Conservation (phyloP, 108 stramenopile species). For the Nannochloropsis oceanica region DNA sequence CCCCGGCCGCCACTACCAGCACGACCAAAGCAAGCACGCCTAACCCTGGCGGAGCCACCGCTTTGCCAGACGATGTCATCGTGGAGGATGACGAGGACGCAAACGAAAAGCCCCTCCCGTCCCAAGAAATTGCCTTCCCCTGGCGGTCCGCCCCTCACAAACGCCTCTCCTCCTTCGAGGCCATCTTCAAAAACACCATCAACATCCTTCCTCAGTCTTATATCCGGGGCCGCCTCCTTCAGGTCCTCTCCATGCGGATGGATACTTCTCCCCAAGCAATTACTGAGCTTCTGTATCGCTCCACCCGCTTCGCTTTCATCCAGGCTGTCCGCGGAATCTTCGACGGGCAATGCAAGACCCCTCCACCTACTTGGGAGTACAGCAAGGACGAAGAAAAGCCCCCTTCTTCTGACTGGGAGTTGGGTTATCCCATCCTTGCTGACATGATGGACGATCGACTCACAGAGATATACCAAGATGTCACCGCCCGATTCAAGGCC, state of each 20-base stretch:
- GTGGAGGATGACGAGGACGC: not conserved
- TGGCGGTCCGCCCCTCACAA: not conserved
- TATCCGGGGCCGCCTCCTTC: not conserved
- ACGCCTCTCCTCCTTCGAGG: not conserved
- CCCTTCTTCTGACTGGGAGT: not conserved
- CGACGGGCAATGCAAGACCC: not conserved
- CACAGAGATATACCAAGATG: not conserved
- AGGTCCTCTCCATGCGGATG: not conserved
- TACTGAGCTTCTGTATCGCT: not conserved
- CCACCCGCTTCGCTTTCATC: not conserved
- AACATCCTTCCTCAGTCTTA: not conserved
- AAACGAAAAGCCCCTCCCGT: not conserved
- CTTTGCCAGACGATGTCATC: not conserved
- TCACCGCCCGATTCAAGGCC: not conserved
- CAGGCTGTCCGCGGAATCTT: not conserved
- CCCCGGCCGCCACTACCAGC: too few relatives aligned
- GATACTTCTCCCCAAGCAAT: not conserved
- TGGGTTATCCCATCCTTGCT: not conserved
- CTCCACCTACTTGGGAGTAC: not conserved
- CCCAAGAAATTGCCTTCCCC: not conserved
- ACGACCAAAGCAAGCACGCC: too few relatives aligned
- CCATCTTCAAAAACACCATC: not conserved
- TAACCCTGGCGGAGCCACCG: too few relatives aligned
- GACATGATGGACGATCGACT: not conserved
- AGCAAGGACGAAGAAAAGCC: not conserved